Base-by-base conservation (phyloP, 2,329 filamentous ascomycete species). In the Trichothecium roseum region DNA sequence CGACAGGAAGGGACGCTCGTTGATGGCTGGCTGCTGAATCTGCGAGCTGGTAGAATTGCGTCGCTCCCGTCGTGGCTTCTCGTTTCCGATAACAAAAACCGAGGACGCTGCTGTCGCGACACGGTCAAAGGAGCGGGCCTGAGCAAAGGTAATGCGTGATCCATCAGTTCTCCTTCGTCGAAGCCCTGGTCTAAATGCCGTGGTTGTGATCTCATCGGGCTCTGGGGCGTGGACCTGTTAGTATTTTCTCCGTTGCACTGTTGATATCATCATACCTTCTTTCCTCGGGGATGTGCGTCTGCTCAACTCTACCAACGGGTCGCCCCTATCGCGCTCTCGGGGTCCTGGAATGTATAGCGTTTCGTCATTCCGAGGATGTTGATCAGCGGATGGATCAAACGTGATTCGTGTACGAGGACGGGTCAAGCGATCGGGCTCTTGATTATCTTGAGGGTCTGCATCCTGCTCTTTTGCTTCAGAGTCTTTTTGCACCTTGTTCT, bases 1-100 rank as follows among this genome's bases (percentile, higher is more conserved):
- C 4, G 63, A 68, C 1, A 69, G 49, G 17, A 54, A 48, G 0
- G 63, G 60, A 32, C 62, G 49, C 32, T 59, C 42, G 4, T 47
- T 45, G 10, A 41, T 27, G 22, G 32, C 32, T 3, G 32, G 39
- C 42, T 3, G 37, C 22, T 13, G 47, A 42, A 20, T 37, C 35
- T 37, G 38, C 8, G 36, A 36, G 12, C 34, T 36, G n/a, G 33
- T 28, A 1, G 40, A 14, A 2, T 41, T 37, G 1, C 40, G 36
- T 9, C 42, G 45, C 30, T 46, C 43, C 27, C 32, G 18, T 16
- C 40, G 8, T 40, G 42, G 2, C 17, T 18, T 24, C 4, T 51
- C 46, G 14, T 37, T 36, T 28, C 57, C 55, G 12, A 64, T 46
- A 8, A 63, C 56, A 37, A 64, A 64, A 28, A 62, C 50, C 7